Conservation (phyloP, 2,329 filamentous ascomycete genomes). For the Calonectria pteridis region DNA sequence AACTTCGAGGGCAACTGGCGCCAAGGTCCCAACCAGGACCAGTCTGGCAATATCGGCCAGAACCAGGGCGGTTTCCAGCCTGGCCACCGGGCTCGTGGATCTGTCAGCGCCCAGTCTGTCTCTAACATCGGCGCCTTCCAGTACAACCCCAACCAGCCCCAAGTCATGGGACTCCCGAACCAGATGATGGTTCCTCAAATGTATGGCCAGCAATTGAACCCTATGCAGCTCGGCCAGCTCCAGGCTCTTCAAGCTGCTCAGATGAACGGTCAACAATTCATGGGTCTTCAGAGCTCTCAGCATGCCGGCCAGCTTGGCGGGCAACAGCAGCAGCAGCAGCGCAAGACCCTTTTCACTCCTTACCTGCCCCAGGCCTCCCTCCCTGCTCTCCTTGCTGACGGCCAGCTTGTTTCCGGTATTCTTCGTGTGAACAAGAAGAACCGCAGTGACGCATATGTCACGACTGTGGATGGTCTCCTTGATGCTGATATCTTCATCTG, state of each 20-base stretch:
- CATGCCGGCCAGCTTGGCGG: conserved; percentile 76
- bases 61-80: conserved; percentile 83
- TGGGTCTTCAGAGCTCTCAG: conserved; percentile 77
- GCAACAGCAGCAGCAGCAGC: conserved; percentile 83
- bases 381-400: conserved; percentile 89
- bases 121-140: conserved; percentile 88
- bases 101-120: conserved; percentile 84
- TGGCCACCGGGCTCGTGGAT: conserved; percentile 87
- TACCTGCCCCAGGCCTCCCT: conserved; percentile 96
- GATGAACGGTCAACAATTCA: conserved; percentile 81
- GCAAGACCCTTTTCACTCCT: conserved; percentile 98
- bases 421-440: conserved; percentile 99
- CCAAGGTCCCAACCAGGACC: conserved; percentile 75
- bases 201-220: conserved; percentile 90
- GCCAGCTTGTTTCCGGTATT: conserved; percentile 95
- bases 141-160: conserved; percentile 83
- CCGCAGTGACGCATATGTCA: conserved; percentile 97
- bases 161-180: conserved; percentile 86
- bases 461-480: conserved; percentile 85
- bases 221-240: conserved; percentile 88
- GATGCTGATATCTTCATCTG: conserved; percentile 99
- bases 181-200: conserved; percentile 90
- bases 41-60: conserved; percentile 61
- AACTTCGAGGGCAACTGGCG: conserved; percentile 99
- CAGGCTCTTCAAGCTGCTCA: conserved; percentile 93